phyloP scores from a whole-genome alignment of 164 flowering plant genomes.

The Vitis riparia region DNA sequence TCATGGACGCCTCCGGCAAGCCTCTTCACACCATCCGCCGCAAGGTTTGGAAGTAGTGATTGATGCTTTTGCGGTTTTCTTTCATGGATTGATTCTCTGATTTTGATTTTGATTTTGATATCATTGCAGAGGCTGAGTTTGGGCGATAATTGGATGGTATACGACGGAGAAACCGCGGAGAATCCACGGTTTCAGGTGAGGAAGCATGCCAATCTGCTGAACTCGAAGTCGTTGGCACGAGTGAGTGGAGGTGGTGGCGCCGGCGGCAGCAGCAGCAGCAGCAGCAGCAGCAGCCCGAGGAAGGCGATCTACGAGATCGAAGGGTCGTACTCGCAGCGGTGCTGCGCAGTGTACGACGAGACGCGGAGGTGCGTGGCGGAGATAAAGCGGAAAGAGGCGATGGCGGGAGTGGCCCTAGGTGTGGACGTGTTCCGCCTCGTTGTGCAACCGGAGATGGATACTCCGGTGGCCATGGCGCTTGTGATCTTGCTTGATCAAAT shows the following conservation, averaged over 20 bases:
- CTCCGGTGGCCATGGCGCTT: conserved; percentile 63
- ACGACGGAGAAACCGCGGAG: conserved; percentile 50
- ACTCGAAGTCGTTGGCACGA: conserved; percentile 42
- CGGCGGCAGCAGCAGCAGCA: neutral
- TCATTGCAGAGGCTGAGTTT: conserved; percentile 54
- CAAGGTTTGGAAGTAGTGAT: conserved; percentile 44
- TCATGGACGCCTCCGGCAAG: conserved; percentile 76
- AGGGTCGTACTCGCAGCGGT: conserved; percentile 62
- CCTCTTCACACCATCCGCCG: conserved; percentile 83
- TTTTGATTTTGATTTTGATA: neutral
- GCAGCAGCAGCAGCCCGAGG: conserved; percentile 5
- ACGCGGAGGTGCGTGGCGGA: conserved; percentile 25
- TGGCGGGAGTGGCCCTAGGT: conserved; percentile 25
- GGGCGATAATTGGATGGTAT: conserved; percentile 62
- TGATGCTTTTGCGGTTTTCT: neutral
- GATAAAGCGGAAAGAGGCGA: conserved; percentile 4
- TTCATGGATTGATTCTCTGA: neutral
- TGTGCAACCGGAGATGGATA: conserved; percentile 55
- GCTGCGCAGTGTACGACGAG: conserved; percentile 56
- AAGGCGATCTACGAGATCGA: conserved; percentile 42
- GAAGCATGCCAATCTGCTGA: conserved; percentile 47
- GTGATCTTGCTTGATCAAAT: conserved; percentile 80
- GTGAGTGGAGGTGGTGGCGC: conserved; percentile 17
- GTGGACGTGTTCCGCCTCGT: conserved; percentile 66
- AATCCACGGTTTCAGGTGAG: conserved; percentile 46